phyloP scores from a whole-genome alignment of 1,284 basidiomycete genomes.

The Mycosarcoma maydis region DNA sequence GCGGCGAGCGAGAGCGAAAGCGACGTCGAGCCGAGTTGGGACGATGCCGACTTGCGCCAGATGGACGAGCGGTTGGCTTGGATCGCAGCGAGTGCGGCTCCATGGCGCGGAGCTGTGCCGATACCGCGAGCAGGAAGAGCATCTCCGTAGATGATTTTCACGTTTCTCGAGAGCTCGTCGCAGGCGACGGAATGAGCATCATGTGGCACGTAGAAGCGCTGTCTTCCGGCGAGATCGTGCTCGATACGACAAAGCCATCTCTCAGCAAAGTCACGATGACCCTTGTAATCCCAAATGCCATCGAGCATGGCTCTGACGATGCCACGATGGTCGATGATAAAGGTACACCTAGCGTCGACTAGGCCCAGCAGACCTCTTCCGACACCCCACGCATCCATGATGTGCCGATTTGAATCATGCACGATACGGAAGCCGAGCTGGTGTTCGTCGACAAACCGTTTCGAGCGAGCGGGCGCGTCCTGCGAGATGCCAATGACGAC shows the following conservation, averaged over 20 bases:
- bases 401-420: slow-evolving; percentile 43
- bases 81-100: slow-evolving; percentile 24
- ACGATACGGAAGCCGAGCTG: slow-evolving; percentile 50
- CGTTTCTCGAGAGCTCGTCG: slow-evolving; percentile 13
- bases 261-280: slow-evolving; percentile 55
- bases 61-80: no score
- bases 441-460: slow-evolving; percentile 54
- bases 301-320: slow-evolving; percentile 53
- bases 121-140: slow-evolving; percentile 23
- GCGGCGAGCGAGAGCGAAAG: slow-evolving; percentile 7
- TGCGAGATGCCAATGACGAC: slow-evolving; percentile 61
- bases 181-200: slow-evolving; percentile 13
- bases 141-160: slow-evolving; percentile 44
- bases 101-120: slow-evolving; percentile 44
- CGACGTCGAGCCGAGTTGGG: no score
- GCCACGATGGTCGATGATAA: slow-evolving; percentile 58
- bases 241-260: slow-evolving; percentile 57
- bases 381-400: slow-evolving; percentile 52
- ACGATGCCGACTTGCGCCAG: no score
- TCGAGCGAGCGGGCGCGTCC: slow-evolving; percentile 37
- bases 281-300: slow-evolving; percentile 54
- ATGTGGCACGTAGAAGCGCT: slow-evolving; percentile 34
- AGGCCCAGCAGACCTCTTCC: slow-evolving; percentile 44
- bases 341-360: slow-evolving; percentile 53
- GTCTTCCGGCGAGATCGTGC: slow-evolving; percentile 46